Conservation (phyloP, 441 rosid species). For the Populus hybrid region DNA sequence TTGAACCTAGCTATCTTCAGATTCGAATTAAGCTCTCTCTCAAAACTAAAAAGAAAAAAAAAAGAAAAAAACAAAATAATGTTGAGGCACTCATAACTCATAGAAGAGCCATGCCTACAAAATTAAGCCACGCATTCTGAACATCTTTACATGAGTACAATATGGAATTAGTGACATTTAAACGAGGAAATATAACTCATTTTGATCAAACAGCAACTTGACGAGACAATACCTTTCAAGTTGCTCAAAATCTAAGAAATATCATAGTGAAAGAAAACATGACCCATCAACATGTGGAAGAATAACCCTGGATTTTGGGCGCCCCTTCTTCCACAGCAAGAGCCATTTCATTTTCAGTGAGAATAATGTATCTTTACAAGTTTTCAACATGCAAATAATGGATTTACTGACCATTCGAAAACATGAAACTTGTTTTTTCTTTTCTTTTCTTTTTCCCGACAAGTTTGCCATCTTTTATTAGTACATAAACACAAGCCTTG, state of each 20-base stretch:
- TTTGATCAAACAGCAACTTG: no score
- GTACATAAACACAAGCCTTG: not conserved
- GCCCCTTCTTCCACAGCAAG: not conserved
- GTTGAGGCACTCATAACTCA: no score
- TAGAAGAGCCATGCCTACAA: no score
- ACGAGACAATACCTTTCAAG: not conserved
- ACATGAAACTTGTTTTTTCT: not conserved
- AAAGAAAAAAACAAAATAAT: no score
- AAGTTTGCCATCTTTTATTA: not conserved
- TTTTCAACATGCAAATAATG: not conserved
- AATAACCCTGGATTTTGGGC: not conserved
- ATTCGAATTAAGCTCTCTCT: no score
- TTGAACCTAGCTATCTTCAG: no score
- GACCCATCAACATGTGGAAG: not conserved
- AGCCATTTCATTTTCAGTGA: not conserved
- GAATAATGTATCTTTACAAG: not conserved
- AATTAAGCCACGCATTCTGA: no score
- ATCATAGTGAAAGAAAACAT: not conserved
- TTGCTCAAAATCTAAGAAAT: not conserved
- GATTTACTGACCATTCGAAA: not conserved
- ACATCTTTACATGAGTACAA: no score
- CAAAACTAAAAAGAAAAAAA: no score
- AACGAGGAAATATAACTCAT: no score
- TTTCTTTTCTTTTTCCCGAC: not conserved
- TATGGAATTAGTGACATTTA: no score